phyloP scores from a whole-genome alignment of 1,284 basidiomycete species.

The Golubevia pallescens region DNA sequence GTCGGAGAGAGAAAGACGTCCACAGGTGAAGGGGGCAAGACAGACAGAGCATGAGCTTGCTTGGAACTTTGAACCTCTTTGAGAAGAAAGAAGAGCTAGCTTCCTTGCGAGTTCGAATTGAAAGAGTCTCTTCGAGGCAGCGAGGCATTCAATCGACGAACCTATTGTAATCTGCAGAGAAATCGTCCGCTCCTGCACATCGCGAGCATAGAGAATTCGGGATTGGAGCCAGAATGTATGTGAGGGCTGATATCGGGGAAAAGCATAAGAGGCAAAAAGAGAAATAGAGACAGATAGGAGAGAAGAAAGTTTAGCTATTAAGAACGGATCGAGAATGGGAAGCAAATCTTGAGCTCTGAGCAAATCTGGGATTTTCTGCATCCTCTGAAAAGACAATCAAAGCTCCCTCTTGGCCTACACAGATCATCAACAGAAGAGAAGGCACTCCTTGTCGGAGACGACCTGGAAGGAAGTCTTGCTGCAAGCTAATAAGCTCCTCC shows the following conservation, averaged over 20 bases:
- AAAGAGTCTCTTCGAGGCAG: neutral
- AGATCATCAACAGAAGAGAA: no score
- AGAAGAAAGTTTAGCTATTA: no score
- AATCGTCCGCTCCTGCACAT: slow-evolving; percentile 69
- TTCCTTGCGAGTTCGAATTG: neutral
- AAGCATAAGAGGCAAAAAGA: slow-evolving; percentile 7
- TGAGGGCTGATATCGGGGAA: slow-evolving; percentile 73
- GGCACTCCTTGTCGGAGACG: no score
- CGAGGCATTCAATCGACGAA: slow-evolving; percentile 15
- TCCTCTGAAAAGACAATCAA: no score
- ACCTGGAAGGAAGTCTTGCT: no score
- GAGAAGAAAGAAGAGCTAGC: neutral
- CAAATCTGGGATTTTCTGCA: no score
- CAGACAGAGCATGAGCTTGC: slow-evolving; percentile 4
- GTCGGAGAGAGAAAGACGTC: neutral
- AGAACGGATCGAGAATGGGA: slow-evolving; percentile 1
- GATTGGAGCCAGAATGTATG: slow-evolving; percentile 91
- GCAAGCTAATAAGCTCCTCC: no score
- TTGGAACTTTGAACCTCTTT: neutral
- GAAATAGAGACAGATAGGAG: neutral
- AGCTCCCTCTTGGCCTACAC: no score
- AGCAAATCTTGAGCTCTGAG: no score
- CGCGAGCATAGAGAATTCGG: slow-evolving; percentile 80
- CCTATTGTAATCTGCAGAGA: slow-evolving; percentile 69
- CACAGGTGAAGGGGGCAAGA: neutral